These are phyloP conservation scores for Geum urbanum DNA, from an alignment of 306 rosid genomes.

Conservation along the genomic window DNA sequence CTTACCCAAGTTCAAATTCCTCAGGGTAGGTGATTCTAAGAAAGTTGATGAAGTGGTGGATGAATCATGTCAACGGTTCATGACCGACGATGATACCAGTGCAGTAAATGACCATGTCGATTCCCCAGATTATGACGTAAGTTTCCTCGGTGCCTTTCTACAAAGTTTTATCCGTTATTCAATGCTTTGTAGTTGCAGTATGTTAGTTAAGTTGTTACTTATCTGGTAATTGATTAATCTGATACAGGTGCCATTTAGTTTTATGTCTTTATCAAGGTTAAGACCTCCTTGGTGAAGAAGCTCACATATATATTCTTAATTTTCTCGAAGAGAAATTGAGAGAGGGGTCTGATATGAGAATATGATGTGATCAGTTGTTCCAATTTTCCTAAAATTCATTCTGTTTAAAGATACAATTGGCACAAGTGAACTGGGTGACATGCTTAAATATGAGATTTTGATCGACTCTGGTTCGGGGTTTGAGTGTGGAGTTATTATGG, in stretches of 20 bases:
- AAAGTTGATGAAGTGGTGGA: slow-evolving; percentile 42
- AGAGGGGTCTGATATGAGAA: too few species aligned
- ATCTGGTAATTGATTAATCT: background rate
- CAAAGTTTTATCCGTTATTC: background rate
- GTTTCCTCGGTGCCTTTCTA: slow-evolving; percentile 28
- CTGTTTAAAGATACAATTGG: background rate
- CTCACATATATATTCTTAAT: too few species aligned
- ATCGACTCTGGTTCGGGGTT: background rate
- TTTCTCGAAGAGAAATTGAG: background rate
- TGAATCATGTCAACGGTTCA: slow-evolving; percentile 58
- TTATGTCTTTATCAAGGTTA: background rate
- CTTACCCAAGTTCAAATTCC: slow-evolving; percentile 70
- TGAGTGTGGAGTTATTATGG: background rate
- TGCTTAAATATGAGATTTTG: background rate
- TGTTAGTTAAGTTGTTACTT: background rate
- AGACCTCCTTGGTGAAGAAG: too few species aligned
- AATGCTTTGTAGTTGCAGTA: background rate
- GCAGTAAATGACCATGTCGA: slow-evolving; percentile 43
- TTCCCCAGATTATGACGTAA: slow-evolving; percentile 68
- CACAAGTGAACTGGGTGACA: background rate
- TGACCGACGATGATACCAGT: slow-evolving; percentile 47
- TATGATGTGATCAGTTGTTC: too few species aligned
- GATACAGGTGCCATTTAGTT: background rate
- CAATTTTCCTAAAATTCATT: background rate
- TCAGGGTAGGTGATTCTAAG: slow-evolving; percentile 35